Evolutionary conservation across 345 rosid genomes (phyloP).

Genomic region (Salix dunnii): DNA sequence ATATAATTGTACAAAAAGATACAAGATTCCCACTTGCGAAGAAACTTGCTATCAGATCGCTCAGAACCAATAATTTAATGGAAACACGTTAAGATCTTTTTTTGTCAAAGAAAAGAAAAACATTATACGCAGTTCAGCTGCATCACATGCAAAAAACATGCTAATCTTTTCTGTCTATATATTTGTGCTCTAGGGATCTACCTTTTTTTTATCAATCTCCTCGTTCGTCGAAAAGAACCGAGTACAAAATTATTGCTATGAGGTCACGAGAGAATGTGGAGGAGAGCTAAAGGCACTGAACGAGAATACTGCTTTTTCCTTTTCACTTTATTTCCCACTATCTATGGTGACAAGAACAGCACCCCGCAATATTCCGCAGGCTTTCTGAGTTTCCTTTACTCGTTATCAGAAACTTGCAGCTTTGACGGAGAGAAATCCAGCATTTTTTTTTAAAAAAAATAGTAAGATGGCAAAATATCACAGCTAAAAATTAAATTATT

Average conservation of each 20-base stretch:
- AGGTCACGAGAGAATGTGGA: not conserved
- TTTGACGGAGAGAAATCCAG: not conserved
- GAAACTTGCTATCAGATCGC: not conserved
- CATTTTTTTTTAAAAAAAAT: too few relatives aligned
- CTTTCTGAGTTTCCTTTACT: not conserved
- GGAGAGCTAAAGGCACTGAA: not conserved
- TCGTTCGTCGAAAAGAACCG: not conserved
- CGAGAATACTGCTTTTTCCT: not conserved
- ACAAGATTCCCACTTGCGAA: not conserved
- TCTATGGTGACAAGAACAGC: not conserved
- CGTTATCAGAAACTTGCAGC: not conserved
- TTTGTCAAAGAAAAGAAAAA: not conserved
- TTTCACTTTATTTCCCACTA: not conserved
- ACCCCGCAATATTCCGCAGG: not conserved
- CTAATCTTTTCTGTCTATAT: not conserved
- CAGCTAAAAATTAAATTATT: too few relatives aligned
- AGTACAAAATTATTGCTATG: not conserved
- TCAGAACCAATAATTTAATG: too few relatives aligned
- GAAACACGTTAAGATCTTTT: not conserved
- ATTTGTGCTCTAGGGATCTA: not conserved
- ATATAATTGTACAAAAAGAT: not conserved
- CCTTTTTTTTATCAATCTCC: not conserved
- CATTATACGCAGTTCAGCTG: not conserved
- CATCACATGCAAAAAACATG: not conserved
- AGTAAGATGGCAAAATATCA: too few relatives aligned